A percentile compares a stretch with the other conserved stretches of the same genome.
Evolutionary conservation across 2,329 filamentous ascomycete genomes (phyloP).

Genomic region (Bipolaris bicolor): DNA sequence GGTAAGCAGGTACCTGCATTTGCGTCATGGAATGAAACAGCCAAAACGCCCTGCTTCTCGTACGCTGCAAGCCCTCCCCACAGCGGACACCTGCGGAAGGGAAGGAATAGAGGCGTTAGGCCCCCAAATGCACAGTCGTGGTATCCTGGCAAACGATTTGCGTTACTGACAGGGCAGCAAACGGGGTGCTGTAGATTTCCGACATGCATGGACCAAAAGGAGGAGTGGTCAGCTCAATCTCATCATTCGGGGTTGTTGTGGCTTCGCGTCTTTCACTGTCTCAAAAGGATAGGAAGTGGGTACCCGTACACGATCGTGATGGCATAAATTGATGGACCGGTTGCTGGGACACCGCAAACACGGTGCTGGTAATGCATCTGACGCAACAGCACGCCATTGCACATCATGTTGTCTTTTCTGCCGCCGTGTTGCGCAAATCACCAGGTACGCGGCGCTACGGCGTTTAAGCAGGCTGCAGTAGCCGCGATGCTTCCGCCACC

Average conservation of each 20-base stretch:
- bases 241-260: neutral
- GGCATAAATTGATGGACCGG: slow-evolving; percentile 5
- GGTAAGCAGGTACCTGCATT: slow-evolving; percentile 2
- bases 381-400: slow-evolving; percentile 7
- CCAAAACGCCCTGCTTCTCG: neutral
- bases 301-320: neutral
- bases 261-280: neutral
- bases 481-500: slow-evolving; percentile 20
- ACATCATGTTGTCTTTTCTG: slow-evolving; percentile 5
- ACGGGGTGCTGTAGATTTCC: neutral
- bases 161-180: neutral
- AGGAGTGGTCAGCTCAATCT: neutral
- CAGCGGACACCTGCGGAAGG: slow-evolving; percentile 1
- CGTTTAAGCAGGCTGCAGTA: slow-evolving; percentile 12
- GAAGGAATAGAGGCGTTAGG: slow-evolving; percentile 1
- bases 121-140: neutral
- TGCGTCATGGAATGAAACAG: neutral
- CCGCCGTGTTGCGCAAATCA: slow-evolving; percentile 9
- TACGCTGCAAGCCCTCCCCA: slow-evolving; percentile 2
- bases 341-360: slow-evolving; percentile 22
- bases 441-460: slow-evolving; percentile 14
- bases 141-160: slow-evolving; percentile 1
- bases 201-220: neutral
- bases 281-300: neutral
- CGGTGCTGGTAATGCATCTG: slow-evolving; percentile 15